These are phyloP conservation scores for Oropetium thomaeum DNA, from an alignment of 176 grass and related monocot genomes.

Conservation along the genomic window DNA sequence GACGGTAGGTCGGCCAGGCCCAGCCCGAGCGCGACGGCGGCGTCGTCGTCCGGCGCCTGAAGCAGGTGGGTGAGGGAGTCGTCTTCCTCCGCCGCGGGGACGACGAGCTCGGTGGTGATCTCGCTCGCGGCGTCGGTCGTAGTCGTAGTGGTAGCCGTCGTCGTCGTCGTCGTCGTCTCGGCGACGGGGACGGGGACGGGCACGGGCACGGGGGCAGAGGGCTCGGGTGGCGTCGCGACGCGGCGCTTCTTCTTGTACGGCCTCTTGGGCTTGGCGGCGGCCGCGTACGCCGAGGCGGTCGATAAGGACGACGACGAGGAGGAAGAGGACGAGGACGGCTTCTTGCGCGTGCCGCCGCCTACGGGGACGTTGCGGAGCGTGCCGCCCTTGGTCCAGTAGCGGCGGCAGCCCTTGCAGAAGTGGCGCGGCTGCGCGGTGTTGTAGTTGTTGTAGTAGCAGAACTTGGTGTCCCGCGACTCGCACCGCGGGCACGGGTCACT, in stretches of 20 bases:
- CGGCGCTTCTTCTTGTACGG: slow-evolving; percentile 44
- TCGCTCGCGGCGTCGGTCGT: slow-evolving; percentile 26
- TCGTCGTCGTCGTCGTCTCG: neutral
- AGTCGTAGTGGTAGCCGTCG: neutral
- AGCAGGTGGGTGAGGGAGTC: slow-evolving; percentile 32
- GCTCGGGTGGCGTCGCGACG: neutral
- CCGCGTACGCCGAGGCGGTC: neutral
- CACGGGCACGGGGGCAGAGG: neutral
- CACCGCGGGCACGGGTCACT: slow-evolving; percentile 43
- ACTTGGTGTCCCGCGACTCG: slow-evolving; percentile 67
- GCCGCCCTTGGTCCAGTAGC: slow-evolving; percentile 91
- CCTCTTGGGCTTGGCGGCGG: slow-evolving; percentile 14
- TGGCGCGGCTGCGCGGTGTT: slow-evolving; percentile 78
- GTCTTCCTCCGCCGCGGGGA: slow-evolving; percentile 17
- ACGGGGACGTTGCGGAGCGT: slow-evolving; percentile 76
- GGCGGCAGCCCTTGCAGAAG: slow-evolving; percentile 86
- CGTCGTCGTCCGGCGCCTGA: slow-evolving; percentile 23
- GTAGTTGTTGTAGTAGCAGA: slow-evolving; percentile 97
- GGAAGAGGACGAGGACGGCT: neutral
- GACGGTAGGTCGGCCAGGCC: slow-evolving; percentile 16
- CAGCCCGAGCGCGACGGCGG: slow-evolving; percentile 26
- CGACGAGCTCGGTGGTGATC: slow-evolving; percentile 27
- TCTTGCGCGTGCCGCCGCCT: slow-evolving; percentile 70
- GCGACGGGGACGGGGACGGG: neutral
- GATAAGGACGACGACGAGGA: too few species aligned